Conservation (phyloP, 371 early-diverging fungal species). For the Mortierella sp. region DNA sequence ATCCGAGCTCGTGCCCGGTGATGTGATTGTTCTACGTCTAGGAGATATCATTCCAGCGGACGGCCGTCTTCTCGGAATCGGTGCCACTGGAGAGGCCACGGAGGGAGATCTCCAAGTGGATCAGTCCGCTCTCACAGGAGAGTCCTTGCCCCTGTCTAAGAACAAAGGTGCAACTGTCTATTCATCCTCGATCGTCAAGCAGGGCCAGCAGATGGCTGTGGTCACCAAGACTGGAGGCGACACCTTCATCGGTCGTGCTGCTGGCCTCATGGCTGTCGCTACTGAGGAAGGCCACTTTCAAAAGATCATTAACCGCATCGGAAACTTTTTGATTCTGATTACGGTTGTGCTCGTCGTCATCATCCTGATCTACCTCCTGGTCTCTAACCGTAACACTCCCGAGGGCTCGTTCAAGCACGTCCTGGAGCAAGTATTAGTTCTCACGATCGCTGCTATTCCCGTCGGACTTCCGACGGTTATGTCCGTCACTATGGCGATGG, state of each 20-base stretch:
- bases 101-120: constrained; percentile 87
- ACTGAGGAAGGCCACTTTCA: constrained; percentile 89
- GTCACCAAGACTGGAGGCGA: constrained; percentile 85
- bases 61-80: constrained; percentile 85
- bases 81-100: constrained; percentile 81
- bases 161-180: constrained; percentile 82
- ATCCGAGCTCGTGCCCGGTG: constrained; percentile 86
- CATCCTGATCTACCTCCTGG: constrained; percentile 79
- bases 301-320: constrained; percentile 90
- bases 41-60: constrained; percentile 98
- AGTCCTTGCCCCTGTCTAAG: constrained; percentile 90
- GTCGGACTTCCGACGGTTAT: constrained; percentile 96
- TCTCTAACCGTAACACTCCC: constrained; percentile 49
- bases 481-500: constrained; percentile 97
- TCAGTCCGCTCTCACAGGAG: constrained; percentile 96
- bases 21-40: constrained; percentile 86
- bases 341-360: constrained; percentile 85
- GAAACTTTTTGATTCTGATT: constrained; percentile 90
- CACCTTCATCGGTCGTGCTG: constrained; percentile 92
- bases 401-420: constrained; percentile 66
- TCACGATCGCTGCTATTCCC: constrained; percentile 97
- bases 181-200: constrained; percentile 86
- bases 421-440: constrained; percentile 85
- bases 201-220: constrained; percentile 86
- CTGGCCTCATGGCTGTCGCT: constrained; percentile 85